phyloP scores from a whole-genome alignment of 164 flowering plant species.

The Vitis vinifera region ASM3070453v1 NC_081813.1:1500001-1500500 shows the following conservation, averaged over 20 bases:
- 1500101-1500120: slow-evolving; percentile 34
- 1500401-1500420: too few relatives aligned
- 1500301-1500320: too few relatives aligned
- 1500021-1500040: background rate
- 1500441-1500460: too few relatives aligned
- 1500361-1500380: too few relatives aligned
- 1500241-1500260: background rate
- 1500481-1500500: too few relatives aligned
- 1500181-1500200: background rate
- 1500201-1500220: background rate
- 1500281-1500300: too few relatives aligned
- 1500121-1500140: slow-evolving; percentile 44
- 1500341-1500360: too few relatives aligned
- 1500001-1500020: background rate
- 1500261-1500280: too few relatives aligned
- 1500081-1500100: slow-evolving; percentile 74
- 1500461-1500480: too few relatives aligned
- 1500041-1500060: slow-evolving; percentile 44
- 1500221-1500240: background rate
- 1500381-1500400: too few relatives aligned
- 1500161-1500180: background rate
- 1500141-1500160: slow-evolving; percentile 40
- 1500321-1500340: too few relatives aligned
- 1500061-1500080: slow-evolving; percentile 80
- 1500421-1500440: too few relatives aligned